Percentiles rank a stretch among this genome's conserved stretches.
phyloP scores from a whole-genome alignment of 1,284 basidiomycete species.

The Pterula multifida region DNA sequence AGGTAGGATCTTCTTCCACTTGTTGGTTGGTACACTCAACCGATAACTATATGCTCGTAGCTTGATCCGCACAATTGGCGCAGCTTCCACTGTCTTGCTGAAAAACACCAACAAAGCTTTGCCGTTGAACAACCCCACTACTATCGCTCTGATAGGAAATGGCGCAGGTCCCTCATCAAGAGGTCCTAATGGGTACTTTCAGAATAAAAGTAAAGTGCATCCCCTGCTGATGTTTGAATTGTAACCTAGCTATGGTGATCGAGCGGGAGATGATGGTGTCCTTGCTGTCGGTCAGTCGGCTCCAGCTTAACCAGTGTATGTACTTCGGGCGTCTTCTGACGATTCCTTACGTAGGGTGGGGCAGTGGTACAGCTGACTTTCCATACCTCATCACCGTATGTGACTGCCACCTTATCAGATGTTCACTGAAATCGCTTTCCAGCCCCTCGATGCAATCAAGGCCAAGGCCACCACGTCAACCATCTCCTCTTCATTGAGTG shows the following conservation, averaged over 20 bases:
- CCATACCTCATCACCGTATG: slow-evolving; percentile 38
- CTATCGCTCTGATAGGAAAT: slow-evolving; percentile 49
- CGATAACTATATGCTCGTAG: too few relatives aligned
- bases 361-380: slow-evolving; percentile 35
- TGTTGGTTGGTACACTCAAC: neutral
- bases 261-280: slow-evolving; percentile 39
- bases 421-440: slow-evolving; percentile 14
- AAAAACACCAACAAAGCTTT: slow-evolving; percentile 53
- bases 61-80: slow-evolving; percentile 55
- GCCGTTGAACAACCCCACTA: slow-evolving; percentile 41
- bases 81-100: slow-evolving; percentile 59
- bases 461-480: slow-evolving; percentile 27
- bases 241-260: slow-evolving; percentile 25
- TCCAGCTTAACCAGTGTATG: too few relatives aligned
- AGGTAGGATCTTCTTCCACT: slow-evolving; percentile 20
- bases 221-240: neutral
- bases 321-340: neutral
- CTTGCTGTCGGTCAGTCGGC: slow-evolving; percentile 53
- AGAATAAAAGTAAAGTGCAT: neutral
- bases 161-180: slow-evolving; percentile 44
- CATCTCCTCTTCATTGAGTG: slow-evolving; percentile 36
- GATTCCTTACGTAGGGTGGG: slow-evolving; percentile 22
- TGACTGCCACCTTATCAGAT: slow-evolving; percentile 27
- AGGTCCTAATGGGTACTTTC: slow-evolving; percentile 43
- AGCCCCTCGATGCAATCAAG: slow-evolving; percentile 33